Base-by-base conservation (phyloP, 225 moss, liverwort and hornwort genomes). In the Climacium dendroides region DNA sequence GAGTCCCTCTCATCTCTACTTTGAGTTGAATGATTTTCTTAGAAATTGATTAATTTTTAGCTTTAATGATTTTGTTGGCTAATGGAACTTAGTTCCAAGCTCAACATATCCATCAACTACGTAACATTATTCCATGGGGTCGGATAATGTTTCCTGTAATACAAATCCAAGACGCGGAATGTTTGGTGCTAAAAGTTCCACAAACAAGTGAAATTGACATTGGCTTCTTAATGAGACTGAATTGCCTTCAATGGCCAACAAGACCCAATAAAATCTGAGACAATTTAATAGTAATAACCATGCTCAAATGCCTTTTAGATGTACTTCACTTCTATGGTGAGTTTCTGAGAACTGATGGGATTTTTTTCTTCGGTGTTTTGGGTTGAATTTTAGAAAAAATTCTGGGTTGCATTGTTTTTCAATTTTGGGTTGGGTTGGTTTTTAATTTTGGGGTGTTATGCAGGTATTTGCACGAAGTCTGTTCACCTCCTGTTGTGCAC, bases 391-490 rank as follows among this genome's bases (percentile, higher is more conserved):
- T 4, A 45, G n/a, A n/a, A n/a, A n/a, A n/a, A n/a, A 29, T 28
- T 28, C 47, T 20, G 74, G 34, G 30, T 74, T 48, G 29, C 19
- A 48, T 3, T 74, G 28, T 3, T 74, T 39, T 39, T 20, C 3
- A 11, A 18, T 7, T 58, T 55, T 28, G 39, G 39, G 28, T 55
- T 37, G 16, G 3, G n/a, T n/a, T 16, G 16, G 13, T n/a, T 26
- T 77, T 55, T 3, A 17, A 26, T 78, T 57, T 37, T 50, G 15
- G 16, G 13, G 35, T 9, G 34, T 7, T 35, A 13, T 85, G 61
- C 88, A 96, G 96, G 89, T 94, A 96, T 78, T 87, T 96, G 87
- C 95, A 95, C 79, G 96, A 96, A 85, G 94, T 94, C 8, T 95
- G 95, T 74, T 89, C 92, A 32, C 96, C 95, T n/a, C 90, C 96